Conservation (phyloP, 2,329 filamentous ascomycete genomes). For the Claviceps sp. region DNA sequence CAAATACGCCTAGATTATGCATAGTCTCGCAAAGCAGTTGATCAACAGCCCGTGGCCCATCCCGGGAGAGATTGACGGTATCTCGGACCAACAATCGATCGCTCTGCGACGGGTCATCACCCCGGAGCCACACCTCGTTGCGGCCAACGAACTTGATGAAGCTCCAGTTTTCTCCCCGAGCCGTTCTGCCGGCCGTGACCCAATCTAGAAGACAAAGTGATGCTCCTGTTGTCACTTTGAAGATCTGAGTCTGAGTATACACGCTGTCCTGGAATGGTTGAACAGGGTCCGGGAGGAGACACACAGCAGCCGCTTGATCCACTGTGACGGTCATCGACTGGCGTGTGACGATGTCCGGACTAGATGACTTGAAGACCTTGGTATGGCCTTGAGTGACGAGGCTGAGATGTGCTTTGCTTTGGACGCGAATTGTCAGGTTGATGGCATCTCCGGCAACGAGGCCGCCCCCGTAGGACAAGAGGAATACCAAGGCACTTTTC, state of each 20-base stretch:
- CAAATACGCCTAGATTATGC: slow-evolving; percentile 63
- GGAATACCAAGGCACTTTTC: slow-evolving; percentile 65
- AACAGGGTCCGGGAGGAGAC: slow-evolving; percentile 76
- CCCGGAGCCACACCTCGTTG: slow-evolving; percentile 67
- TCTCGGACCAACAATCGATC: slow-evolving; percentile 69
- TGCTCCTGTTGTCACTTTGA: slow-evolving; percentile 43
- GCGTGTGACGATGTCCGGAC: slow-evolving; percentile 39
- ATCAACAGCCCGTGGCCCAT: slow-evolving; percentile 25
- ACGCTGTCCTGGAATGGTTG: slow-evolving; percentile 78
- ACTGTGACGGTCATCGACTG: slow-evolving; percentile 43
- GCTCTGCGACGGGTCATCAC: slow-evolving; percentile 19
- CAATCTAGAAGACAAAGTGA: slow-evolving; percentile 80
- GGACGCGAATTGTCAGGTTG: slow-evolving; percentile 55
- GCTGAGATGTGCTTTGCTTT: slow-evolving; percentile 50
- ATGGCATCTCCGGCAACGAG: slow-evolving; percentile 80
- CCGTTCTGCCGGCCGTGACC: slow-evolving; percentile 78
- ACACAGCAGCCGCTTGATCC: slow-evolving; percentile 38
- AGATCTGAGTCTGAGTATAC: slow-evolving; percentile 75
- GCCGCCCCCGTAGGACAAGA: slow-evolving; percentile 89
- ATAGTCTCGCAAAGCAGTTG: slow-evolving; percentile 47
- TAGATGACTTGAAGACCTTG: slow-evolving; percentile 79
- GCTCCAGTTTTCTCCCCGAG: slow-evolving; percentile 81
- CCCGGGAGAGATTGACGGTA: slow-evolving; percentile 59
- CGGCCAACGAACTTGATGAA: slow-evolving; percentile 66
- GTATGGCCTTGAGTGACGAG: slow-evolving; percentile 69